Evolutionary conservation across 306 rosid genomes (phyloP), one percentile per base, ranked within the genome.

Genomic region (Alnus rubra): DNA sequence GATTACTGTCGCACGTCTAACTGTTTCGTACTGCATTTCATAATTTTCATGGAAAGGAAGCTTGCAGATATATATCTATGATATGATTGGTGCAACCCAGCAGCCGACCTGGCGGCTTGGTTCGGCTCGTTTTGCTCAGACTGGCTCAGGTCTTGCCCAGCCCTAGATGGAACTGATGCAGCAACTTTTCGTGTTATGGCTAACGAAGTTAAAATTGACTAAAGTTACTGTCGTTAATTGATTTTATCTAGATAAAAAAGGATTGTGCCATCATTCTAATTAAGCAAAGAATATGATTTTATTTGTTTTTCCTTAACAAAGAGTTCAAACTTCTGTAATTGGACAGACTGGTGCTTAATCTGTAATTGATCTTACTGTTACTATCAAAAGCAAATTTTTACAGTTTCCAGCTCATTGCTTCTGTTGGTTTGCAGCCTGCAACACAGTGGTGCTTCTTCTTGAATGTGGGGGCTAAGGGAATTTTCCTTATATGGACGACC

Each of bases 391-490:
- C 39, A 23, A 68, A 15, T 19, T 77, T 19, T 77, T 68, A 51
- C 49, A 50, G 5, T 9, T 47, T 49, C 19, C 39, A 48, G 13
- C 73, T 53, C 11, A 9, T 48, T 74, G 44, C 39, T 18, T 52
- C 35, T 9, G 5, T 50, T 3, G 45, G 77, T 5, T 60, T 89
- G 88, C 85, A 92, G 97, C 85, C 97, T 0, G 97, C 89, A 84
- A 35, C 90, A 48, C 97, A 92, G 81, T 80, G 94, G 96, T 47
- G 93, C 90, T 73, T 92, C 97, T 45, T 92, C 97, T 15, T 91
- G 83, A 86, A 51, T 76, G 68, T 10, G 14, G 52, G 9, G 52
- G 52, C 52, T 48, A 10, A 10, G 51, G 52, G 52, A 48, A 48
- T 48, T 48, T 48, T 48, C 52, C 9, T 48, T 48, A 48, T 23